These are phyloP conservation scores for Penicillium sp. DNA, from an alignment of 2,329 filamentous ascomycete genomes.

Conservation along the genomic window DNA sequence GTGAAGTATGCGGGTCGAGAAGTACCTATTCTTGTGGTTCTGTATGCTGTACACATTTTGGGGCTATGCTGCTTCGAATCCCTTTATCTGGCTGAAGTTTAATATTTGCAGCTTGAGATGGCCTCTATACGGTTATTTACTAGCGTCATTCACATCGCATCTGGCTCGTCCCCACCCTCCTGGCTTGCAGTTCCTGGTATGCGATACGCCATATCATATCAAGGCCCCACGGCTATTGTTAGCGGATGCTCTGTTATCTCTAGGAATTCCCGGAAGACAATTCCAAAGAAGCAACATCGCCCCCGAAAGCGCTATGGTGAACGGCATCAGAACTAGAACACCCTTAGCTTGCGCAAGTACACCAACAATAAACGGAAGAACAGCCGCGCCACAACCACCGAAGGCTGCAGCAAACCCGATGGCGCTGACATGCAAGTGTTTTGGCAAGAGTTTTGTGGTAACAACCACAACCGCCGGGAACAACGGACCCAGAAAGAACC, in stretches of 20 bases:
- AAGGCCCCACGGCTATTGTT: not conserved
- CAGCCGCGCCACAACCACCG: slow-evolving; percentile 65
- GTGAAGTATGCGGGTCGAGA: too few species aligned
- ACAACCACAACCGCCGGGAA: slow-evolving; percentile 69
- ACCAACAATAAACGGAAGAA: slow-evolving; percentile 48
- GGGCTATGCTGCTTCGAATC: not conserved
- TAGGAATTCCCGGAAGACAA: not conserved
- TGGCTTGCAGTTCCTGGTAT: not conserved
- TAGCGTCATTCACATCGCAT: not conserved
- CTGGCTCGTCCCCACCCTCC: not conserved
- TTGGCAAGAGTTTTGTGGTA: slow-evolving; percentile 66
- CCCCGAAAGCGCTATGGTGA: slow-evolving; percentile 54
- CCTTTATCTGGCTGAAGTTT: not conserved
- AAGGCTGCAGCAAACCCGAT: slow-evolving; percentile 73
- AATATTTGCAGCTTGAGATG: not conserved
- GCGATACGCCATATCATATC: not conserved
- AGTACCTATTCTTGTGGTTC: not conserved
- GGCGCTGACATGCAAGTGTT: slow-evolving; percentile 65
- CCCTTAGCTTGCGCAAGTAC: slow-evolving; percentile 54
- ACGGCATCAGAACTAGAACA: slow-evolving; percentile 59
- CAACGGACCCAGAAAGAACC: slow-evolving; percentile 70
- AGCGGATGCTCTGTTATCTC: not conserved
- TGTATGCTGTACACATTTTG: not conserved
- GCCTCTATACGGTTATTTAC: not conserved
- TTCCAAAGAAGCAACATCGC: slow-evolving; percentile 52